A percentile compares a stretch with the other conserved stretches of the same genome.
phyloP scores from a whole-genome alignment of 306 rosid species.

The Styphnolobium japonicum region DNA sequence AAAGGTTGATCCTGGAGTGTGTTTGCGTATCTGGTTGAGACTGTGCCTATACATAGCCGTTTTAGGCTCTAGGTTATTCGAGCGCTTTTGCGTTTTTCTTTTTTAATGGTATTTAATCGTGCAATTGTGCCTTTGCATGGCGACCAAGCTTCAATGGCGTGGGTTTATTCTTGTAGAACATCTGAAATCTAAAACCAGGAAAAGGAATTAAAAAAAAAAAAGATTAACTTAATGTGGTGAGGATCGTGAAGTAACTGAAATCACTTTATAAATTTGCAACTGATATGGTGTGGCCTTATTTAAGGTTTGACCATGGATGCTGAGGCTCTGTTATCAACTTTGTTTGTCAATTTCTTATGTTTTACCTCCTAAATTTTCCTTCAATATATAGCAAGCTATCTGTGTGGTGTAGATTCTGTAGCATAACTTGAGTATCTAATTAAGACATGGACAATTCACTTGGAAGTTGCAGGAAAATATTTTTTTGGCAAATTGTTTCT shows the following conservation, averaged over 20 bases:
- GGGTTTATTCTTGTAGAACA: neutral
- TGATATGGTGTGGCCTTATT: neutral
- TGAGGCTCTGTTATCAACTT: neutral
- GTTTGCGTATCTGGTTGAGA: neutral
- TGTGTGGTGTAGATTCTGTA: slow-evolving; percentile 3
- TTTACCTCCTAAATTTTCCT: neutral
- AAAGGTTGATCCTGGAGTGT: slow-evolving; percentile 11
- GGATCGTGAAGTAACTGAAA: slow-evolving; percentile 11
- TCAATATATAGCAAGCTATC: neutral
- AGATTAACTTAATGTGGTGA: neutral
- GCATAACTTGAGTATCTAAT: neutral
- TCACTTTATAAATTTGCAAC: neutral
- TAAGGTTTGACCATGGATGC: slow-evolving; percentile 6
- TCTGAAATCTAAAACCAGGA: neutral
- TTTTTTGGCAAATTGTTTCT: neutral
- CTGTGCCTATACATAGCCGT: neutral
- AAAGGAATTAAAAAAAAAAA: neutral
- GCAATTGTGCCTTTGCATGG: slow-evolving; percentile 23
- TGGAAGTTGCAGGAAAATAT: slow-evolving; percentile 4
- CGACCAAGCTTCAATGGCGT: neutral
- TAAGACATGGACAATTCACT: neutral
- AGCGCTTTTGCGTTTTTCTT: neutral
- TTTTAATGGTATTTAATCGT: neutral
- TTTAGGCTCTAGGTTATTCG: slow-evolving; percentile 4
- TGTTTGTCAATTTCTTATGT: neutral